phyloP scores from a whole-genome alignment of 306 rosid species.

The Trifolium pratense region DNA sequence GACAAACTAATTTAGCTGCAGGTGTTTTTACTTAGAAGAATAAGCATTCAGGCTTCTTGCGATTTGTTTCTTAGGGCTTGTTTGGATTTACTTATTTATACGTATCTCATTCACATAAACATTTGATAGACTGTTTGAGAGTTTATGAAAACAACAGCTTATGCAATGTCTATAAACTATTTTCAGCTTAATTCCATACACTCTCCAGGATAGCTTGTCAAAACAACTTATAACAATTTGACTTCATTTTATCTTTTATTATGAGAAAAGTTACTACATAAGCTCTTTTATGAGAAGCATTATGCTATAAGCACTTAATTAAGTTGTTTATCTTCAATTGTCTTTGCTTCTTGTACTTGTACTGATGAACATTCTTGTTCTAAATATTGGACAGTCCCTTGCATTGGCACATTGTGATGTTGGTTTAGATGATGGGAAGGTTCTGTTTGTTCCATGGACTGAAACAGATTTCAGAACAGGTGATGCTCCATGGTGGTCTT shows the following conservation, averaged over 20 bases:
- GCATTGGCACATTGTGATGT: constrained; percentile 80
- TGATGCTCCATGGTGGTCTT: constrained; percentile 89
- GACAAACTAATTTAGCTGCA: no score
- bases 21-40: no score
- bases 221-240: not conserved
- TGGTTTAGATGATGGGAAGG: constrained; percentile 78
- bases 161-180: no score
- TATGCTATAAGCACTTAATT: no score
- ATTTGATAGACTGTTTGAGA: not conserved
- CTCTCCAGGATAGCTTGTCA: no score
- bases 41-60: not conserved
- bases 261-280: not conserved
- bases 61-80: not conserved
- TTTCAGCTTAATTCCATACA: no score
- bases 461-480: constrained; percentile 97
- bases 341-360: not conserved
- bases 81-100: not conserved
- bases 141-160: not conserved
- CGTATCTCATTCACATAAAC: not conserved
- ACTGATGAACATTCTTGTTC: not conserved
- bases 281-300: not conserved
- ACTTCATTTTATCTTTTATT: no score
- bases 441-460: constrained; percentile 82
- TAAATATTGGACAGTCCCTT: constrained; percentile 63
- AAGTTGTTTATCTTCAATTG: not conserved